These are phyloP conservation scores for Hypsizygus ulmarius DNA, from an alignment of 1,284 basidiomycete species.

Conservation along the genomic window DNA sequence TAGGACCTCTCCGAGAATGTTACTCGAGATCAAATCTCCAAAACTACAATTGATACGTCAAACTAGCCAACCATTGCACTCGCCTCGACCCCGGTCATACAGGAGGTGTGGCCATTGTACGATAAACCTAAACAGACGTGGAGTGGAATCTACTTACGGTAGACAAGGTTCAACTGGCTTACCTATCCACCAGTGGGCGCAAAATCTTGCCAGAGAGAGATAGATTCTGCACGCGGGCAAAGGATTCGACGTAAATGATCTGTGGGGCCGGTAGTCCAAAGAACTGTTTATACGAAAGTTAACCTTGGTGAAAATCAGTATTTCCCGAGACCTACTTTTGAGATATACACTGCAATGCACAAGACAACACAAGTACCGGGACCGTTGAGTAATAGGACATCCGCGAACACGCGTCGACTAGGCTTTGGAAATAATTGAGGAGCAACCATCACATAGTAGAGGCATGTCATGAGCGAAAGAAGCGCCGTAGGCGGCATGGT, in stretches of 20 bases:
- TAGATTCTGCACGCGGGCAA: slow-evolving; percentile 82
- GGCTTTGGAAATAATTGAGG: slow-evolving; percentile 36
- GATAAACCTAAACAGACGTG: slow-evolving; percentile 56
- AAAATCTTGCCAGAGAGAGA: slow-evolving; percentile 87
- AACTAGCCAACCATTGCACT: slow-evolving; percentile 66
- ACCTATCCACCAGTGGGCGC: slow-evolving; percentile 80
- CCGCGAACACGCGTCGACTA: slow-evolving; percentile 49
- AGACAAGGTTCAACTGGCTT: slow-evolving; percentile 24
- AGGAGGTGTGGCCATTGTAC: slow-evolving; percentile 81
- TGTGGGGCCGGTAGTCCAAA: slow-evolving; percentile 71
- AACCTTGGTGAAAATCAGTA: slow-evolving; percentile 1
- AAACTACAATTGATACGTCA: slow-evolving; percentile 29
- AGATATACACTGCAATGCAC: slow-evolving; percentile 69
- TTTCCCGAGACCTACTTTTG: slow-evolving; percentile 57
- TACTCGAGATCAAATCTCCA: background rate
- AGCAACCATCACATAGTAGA: slow-evolving; percentile 54
- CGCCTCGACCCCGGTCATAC: slow-evolving; percentile 38
- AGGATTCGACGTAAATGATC: slow-evolving; percentile 92
- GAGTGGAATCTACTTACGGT: slow-evolving; percentile 10
- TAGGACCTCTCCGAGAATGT: background rate
- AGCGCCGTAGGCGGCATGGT: slow-evolving; percentile 67
- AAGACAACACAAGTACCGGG: slow-evolving; percentile 92
- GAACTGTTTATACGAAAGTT: slow-evolving; percentile 48
- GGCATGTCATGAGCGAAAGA: slow-evolving; percentile 55
- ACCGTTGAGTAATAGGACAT: slow-evolving; percentile 89